These are phyloP conservation scores for Trichaptum fuscoviolaceum DNA, from an alignment of 768 basidiomycete genomes.

Conservation along the genomic window DNA sequence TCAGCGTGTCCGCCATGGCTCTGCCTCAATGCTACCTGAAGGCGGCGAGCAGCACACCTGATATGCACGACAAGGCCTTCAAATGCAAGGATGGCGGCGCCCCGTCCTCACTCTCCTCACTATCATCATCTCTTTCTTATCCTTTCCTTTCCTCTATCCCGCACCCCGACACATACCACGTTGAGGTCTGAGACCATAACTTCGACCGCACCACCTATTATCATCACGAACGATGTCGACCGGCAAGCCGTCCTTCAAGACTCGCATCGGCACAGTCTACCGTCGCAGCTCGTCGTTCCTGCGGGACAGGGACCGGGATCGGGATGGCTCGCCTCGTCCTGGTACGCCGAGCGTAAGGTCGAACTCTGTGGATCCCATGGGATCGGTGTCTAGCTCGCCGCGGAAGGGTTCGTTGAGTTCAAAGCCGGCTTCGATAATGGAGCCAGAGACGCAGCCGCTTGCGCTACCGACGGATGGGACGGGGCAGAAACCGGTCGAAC, in stretches of 20 bases:
- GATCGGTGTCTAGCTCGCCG: conserved; percentile 20
- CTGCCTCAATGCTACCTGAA: background rate
- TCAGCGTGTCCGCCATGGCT: background rate
- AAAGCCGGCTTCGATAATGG: conserved; percentile 24
- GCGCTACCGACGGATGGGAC: conserved; percentile 24
- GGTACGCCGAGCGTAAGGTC: conserved; percentile 34
- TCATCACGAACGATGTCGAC: background rate
- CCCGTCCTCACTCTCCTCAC: background rate
- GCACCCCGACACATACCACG: background rate
- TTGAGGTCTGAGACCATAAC: background rate
- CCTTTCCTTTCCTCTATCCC: background rate
- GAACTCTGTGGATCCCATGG: conserved; percentile 12
- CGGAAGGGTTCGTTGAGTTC: conserved; percentile 12
- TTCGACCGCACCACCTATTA: too few relatives aligned
- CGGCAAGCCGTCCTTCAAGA: conserved; percentile 31
- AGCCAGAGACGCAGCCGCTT: conserved; percentile 20
- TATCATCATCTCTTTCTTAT: background rate
- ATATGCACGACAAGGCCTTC: background rate
- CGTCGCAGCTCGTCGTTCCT: conserved; percentile 50
- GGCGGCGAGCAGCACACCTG: background rate
- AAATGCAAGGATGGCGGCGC: background rate
- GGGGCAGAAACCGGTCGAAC: conserved; percentile 22
- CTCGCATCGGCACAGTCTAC: conserved; percentile 55
- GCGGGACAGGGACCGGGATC: background rate
- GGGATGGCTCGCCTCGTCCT: background rate